Evolutionary conservation across 148 eudicot species (phyloP).

Genomic region (Rhododendron molle): DNA sequence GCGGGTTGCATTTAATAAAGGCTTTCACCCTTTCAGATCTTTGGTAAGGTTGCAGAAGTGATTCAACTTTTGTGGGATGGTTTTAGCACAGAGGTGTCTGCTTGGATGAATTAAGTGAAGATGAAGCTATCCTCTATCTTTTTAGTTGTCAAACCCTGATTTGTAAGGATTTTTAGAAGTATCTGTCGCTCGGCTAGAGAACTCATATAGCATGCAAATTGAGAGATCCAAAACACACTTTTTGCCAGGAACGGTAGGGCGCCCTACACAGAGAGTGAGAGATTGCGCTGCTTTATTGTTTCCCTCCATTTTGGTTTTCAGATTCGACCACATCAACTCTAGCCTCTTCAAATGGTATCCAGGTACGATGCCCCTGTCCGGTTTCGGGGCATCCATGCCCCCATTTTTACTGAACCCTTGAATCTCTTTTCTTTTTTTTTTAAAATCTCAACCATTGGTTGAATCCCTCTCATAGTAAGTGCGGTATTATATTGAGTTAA

Average conservation of each 20-base stretch:
- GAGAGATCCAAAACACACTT: background rate
- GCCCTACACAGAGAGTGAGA: background rate
- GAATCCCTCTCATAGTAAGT: background rate
- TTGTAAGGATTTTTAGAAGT: background rate
- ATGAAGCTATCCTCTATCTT: background rate
- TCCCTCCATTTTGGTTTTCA: background rate
- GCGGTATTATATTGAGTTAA: background rate
- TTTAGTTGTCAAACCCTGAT: background rate
- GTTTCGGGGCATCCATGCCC: background rate
- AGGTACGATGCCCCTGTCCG: background rate
- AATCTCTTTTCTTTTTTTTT: background rate
- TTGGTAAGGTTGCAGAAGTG: background rate
- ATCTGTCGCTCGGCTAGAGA: background rate
- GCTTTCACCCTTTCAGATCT: background rate
- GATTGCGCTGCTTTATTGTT: background rate
- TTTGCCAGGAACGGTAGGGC: background rate
- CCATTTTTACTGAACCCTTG: background rate
- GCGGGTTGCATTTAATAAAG: background rate
- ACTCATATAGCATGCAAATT: background rate
- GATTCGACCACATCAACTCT: background rate
- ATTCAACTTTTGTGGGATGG: background rate
- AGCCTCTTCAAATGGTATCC: background rate
- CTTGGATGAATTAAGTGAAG: background rate
- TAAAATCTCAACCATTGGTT: background rate
- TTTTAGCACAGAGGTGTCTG: background rate